Conservation (phyloP, 306 rosid species). For the Trifolium repens region DNA sequence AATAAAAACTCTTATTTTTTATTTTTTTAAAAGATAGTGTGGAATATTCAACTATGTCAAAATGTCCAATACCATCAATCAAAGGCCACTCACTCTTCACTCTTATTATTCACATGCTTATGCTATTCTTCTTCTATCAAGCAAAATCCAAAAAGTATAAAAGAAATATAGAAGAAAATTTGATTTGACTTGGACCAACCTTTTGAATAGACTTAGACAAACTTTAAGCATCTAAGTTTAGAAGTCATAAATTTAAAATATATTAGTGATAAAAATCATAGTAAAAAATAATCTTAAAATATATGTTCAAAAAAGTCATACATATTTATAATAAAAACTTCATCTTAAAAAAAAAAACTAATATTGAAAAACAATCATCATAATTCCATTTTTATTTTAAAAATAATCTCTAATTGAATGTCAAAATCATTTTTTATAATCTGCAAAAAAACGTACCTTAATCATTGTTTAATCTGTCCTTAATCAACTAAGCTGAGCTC, state of each 20-base stretch:
- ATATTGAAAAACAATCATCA: too few species aligned
- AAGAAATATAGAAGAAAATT: background rate
- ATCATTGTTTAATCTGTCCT: background rate
- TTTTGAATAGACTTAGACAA: conserved; percentile 10
- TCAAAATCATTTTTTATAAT: background rate
- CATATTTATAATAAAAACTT: background rate
- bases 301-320: background rate
- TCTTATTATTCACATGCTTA: conserved; percentile 30
- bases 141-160: conserved; percentile 9
- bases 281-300: background rate
- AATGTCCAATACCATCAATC: conserved; percentile 39
- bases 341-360: background rate
- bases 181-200: conserved; percentile 43
- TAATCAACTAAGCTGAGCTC: conserved; percentile 8
- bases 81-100: conserved; percentile 35
- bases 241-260: background rate
- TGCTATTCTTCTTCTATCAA: conserved; percentile 26
- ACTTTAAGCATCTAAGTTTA: background rate
- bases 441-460: background rate
- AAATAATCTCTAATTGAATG: background rate
- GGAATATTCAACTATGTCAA: conserved; percentile 44
- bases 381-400: background rate
- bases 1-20: too few species aligned
- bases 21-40: background rate
- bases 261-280: background rate